Evolutionary conservation across 192 early-diverging fungal genomes (phyloP).

Genomic region (Jimgerdemannia lactiflua): DNA sequence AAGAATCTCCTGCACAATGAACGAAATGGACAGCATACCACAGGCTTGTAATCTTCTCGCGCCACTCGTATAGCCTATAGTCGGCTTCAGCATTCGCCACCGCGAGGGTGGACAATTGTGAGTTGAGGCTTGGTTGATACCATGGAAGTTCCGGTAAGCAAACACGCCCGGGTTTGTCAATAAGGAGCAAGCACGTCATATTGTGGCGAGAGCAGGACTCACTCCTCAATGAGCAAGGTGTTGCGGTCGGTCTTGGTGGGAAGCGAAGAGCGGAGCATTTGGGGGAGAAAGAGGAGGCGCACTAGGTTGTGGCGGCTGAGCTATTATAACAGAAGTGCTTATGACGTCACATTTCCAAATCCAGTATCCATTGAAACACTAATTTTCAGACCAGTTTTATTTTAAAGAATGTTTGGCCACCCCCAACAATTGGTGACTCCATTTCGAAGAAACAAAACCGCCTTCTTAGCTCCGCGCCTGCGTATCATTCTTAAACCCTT

Average conservation of each 20-base stretch:
- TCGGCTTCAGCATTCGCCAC: not conserved
- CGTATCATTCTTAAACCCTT: conserved; percentile 58
- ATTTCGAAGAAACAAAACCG: too few species aligned
- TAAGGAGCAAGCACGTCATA: not conserved
- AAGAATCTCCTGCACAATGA: not conserved
- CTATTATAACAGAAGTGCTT: too few species aligned
- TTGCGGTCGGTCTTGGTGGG: too few species aligned
- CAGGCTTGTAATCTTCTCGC: not conserved
- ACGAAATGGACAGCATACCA: not conserved
- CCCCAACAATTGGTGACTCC: too few species aligned
- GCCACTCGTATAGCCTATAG: not conserved
- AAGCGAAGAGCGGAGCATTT: too few species aligned
- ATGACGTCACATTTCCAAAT: too few species aligned
- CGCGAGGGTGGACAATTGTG: not conserved
- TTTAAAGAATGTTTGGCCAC: too few species aligned
- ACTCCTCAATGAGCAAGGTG: not conserved
- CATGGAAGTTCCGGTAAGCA: not conserved
- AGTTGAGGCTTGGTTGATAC: not conserved
- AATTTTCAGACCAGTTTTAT: too few species aligned
- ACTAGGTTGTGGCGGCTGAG: too few species aligned
- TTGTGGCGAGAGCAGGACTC: not conserved
- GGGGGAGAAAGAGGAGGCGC: too few species aligned
- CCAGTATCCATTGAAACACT: too few species aligned
- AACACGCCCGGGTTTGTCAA: not conserved
- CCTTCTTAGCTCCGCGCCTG: not conserved